Evolutionary conservation across 306 rosid species (phyloP).

Genomic region (Neltuma alba): DNA sequence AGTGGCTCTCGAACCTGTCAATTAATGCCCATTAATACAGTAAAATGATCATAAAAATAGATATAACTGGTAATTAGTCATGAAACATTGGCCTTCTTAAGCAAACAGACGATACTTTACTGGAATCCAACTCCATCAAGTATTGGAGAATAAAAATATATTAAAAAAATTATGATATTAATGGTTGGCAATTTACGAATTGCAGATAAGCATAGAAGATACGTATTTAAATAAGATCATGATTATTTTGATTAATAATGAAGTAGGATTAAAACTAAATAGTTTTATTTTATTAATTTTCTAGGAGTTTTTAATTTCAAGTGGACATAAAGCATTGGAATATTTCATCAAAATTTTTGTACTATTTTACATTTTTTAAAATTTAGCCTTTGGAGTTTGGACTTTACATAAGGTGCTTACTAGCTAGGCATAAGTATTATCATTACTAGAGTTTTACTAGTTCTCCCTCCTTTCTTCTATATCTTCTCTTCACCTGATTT

Average conservation of each 20-base stretch:
- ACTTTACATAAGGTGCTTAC: not conserved
- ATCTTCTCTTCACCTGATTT: not conserved
- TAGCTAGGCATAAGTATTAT: not conserved
- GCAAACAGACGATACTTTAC: not conserved
- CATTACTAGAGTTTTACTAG: not conserved
- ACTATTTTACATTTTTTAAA: no score
- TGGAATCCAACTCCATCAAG: not conserved
- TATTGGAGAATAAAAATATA: no score
- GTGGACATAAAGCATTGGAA: no score
- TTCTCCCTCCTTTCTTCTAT: not conserved
- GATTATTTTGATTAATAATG: no score
- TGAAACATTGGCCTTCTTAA: not conserved
- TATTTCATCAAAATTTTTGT: no score
- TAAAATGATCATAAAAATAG: not conserved
- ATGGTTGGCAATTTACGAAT: no score
- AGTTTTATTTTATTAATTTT: conserved; percentile 30
- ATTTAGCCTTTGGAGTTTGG: not conserved
- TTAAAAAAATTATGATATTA: no score
- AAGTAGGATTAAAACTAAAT: conserved; percentile 26
- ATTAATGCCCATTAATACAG: conserved; percentile 15
- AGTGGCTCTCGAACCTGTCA: conserved; percentile 84
- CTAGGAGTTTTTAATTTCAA: no score
- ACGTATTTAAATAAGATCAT: no score
- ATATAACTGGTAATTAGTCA: conserved; percentile 1
- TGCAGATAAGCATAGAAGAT: no score